These are phyloP conservation scores for Alloascoidea hylecoeti DNA, from an alignment of 805 yeast genomes.

Conservation along the genomic window DNA sequence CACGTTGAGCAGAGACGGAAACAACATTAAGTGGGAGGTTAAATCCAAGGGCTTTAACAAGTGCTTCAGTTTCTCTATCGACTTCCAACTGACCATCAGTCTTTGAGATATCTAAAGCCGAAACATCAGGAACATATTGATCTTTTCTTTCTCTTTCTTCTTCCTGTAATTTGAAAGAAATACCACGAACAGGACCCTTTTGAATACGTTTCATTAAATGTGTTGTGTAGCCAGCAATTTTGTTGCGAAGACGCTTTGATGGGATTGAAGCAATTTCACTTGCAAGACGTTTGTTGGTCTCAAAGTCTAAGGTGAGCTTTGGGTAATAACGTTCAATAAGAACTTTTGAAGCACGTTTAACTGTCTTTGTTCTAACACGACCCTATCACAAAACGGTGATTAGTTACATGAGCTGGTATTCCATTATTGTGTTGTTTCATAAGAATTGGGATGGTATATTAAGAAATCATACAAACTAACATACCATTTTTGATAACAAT, in stretches of 20 bases:
- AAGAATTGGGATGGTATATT: no score
- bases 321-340: conserved; percentile 99
- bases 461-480: neutral
- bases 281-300: conserved; percentile 99
- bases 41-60: conserved; percentile 83
- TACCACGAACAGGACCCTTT: conserved; percentile 99
- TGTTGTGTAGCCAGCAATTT: conserved; percentile 99
- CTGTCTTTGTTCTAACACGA: conserved; percentile 99
- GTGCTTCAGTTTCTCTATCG: conserved; percentile 92
- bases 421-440: no score
- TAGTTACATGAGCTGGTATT: no score
- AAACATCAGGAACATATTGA: conserved; percentile 99
- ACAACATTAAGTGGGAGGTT: conserved; percentile 69
- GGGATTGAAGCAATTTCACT: conserved; percentile 97
- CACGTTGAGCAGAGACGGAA: conserved; percentile 80
- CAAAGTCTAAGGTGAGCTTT: conserved; percentile 97
- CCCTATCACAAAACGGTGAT: no score
- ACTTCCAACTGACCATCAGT: conserved; percentile 93
- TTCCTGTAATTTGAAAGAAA: conserved; percentile 99
- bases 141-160: conserved; percentile 99
- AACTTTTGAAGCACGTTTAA: conserved; percentile 99
- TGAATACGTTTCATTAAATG: conserved; percentile 99
- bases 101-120: conserved; percentile 97
- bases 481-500: no score
- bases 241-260: conserved; percentile 99